Evolutionary conservation across 164 flowering plant species (phyloP).

Genomic region (Amborella trichopoda): DNA sequence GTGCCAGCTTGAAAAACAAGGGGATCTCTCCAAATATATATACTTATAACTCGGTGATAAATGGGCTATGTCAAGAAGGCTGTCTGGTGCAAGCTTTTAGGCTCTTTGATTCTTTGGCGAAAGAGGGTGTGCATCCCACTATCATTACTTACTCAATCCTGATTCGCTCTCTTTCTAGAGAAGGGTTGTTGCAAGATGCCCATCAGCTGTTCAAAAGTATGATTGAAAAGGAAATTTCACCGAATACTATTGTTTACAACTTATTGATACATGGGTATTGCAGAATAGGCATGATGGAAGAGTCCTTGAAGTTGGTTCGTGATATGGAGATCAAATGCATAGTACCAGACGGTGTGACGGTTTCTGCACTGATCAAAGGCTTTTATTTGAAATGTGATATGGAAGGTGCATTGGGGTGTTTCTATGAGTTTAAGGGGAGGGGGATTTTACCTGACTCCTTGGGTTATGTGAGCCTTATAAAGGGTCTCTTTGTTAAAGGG

Average conservation of each 20-base stretch:
- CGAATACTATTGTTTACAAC: constrained; percentile 52
- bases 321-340: constrained; percentile 28
- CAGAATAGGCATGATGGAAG: constrained; percentile 43
- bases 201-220: constrained; percentile 47
- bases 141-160: constrained; percentile 55
- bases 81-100: constrained; percentile 72
- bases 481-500: constrained; percentile 68
- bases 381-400: constrained; percentile 51
- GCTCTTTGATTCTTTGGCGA: constrained; percentile 75
- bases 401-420: constrained; percentile 64
- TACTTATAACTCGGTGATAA: constrained; percentile 57
- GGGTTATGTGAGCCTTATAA: constrained; percentile 63
- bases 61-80: constrained; percentile 72
- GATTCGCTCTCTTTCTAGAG: constrained; percentile 49
- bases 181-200: constrained; percentile 66
- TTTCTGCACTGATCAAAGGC: constrained; percentile 57
- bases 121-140: constrained; percentile 39
- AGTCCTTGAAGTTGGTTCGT: constrained; percentile 39
- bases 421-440: constrained; percentile 32
- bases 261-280: constrained; percentile 61
- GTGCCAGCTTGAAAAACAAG: constrained; percentile 33
- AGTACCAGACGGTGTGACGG: constrained; percentile 54
- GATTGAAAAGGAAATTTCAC: constrained; percentile 39
- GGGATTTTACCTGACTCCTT: constrained; percentile 60
- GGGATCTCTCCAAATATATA: constrained; percentile 47